Evolutionary conservation across 345 rosid genomes (phyloP).

Genomic region (Eucalyptus microcorys): DNA sequence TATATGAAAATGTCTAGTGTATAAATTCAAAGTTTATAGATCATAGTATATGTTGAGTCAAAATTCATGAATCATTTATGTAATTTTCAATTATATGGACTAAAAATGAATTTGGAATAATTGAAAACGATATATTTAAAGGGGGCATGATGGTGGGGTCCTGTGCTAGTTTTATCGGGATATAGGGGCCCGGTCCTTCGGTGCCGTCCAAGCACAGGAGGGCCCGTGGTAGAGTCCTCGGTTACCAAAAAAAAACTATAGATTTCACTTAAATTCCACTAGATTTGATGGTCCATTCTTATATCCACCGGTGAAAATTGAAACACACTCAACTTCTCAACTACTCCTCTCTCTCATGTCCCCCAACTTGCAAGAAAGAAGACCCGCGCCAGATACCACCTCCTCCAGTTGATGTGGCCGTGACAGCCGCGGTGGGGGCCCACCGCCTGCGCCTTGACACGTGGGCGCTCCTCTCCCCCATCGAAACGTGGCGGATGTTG

Average conservation of each 20-base stretch:
- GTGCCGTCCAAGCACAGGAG: too few species aligned
- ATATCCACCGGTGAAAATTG: not conserved
- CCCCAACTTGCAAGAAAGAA: not conserved
- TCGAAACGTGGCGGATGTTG: not conserved
- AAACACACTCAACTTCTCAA: not conserved
- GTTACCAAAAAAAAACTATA: too few species aligned
- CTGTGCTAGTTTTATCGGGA: too few species aligned
- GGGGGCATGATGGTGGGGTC: too few species aligned
- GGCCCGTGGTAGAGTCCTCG: too few species aligned
- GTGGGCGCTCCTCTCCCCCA: not conserved
- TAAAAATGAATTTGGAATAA: not conserved
- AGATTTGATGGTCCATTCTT: not conserved
- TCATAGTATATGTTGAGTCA: fast-evolving
- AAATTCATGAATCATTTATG: too few species aligned
- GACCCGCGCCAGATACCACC: not conserved
- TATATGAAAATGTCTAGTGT: fast-evolving
- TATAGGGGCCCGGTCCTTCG: too few species aligned
- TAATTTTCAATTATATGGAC: not conserved
- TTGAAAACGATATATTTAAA: not conserved
- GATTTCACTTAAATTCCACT: not conserved
- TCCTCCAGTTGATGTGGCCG: not conserved
- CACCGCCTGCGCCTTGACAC: not conserved
- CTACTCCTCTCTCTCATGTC: not conserved
- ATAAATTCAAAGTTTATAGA: too few species aligned
- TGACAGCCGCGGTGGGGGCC: not conserved